These are phyloP conservation scores for Camellia japonica DNA, from an alignment of 148 eudicot species.

Conservation along the genomic window DNA sequence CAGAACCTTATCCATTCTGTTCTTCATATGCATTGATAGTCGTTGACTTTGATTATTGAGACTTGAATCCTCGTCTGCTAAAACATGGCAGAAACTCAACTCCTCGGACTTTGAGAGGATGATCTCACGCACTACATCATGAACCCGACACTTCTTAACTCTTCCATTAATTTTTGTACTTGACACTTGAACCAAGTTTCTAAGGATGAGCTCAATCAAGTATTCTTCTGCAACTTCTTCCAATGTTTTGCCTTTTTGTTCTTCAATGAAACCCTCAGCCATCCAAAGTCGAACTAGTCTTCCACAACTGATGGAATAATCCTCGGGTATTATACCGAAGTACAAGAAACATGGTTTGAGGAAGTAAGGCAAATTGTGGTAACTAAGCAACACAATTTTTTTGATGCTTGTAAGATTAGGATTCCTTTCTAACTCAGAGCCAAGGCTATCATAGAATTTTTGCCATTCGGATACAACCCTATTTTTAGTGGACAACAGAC, in stretches of 20 bases:
- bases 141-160: neutral
- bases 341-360: conserved; percentile 1
- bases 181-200: conserved; percentile 3
- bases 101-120: neutral
- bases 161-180: neutral
- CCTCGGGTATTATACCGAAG: conserved; percentile 1
- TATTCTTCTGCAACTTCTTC: conserved; percentile 13
- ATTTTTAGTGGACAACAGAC: neutral
- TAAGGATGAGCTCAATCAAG: neutral
- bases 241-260: neutral
- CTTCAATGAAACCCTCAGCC: conserved; percentile 1
- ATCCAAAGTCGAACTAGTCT: conserved; percentile 9
- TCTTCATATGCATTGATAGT: neutral
- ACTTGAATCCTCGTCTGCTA: neutral
- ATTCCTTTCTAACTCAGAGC: neutral
- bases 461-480: neutral
- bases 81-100: neutral
- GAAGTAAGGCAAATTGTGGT: neutral
- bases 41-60: neutral
- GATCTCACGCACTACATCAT: neutral
- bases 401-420: neutral
- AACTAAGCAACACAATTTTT: neutral
- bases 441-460: neutral
- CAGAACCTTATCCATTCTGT: neutral
- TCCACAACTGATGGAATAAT: neutral